Percentiles rank a stretch among this genome's conserved stretches.
Conservation (phyloP, 2,329 filamentous ascomycete species). For the Colletotrichum magnum region DNA sequence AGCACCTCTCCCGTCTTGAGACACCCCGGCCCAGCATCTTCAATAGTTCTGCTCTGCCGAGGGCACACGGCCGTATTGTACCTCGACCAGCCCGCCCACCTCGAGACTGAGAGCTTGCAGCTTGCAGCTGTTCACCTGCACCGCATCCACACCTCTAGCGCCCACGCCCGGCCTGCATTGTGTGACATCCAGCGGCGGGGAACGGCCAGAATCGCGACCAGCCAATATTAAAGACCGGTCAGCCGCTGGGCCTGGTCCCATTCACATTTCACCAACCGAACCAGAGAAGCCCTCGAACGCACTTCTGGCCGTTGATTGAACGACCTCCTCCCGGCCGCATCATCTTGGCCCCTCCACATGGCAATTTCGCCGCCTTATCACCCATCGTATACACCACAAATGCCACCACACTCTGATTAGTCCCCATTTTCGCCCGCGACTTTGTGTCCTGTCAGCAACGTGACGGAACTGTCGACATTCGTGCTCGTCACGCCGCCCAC, state of each 20-base stretch:
- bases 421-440: neutral
- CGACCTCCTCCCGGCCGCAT: constrained; percentile 29
- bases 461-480: constrained; percentile 30
- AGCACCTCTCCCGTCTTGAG: constrained; percentile 44
- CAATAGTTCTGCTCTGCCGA: constrained; percentile 34
- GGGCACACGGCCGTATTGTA: constrained; percentile 10
- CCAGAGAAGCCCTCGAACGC: constrained; percentile 37
- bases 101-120: constrained; percentile 30
- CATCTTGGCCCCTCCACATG: constrained; percentile 46
- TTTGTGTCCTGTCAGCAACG: constrained; percentile 32
- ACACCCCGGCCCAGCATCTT: constrained; percentile 22
- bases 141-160: constrained; percentile 46
- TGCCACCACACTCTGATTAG: constrained; percentile 27
- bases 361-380: constrained; percentile 47
- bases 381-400: constrained; percentile 30
- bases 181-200: constrained; percentile 56
- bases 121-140: constrained; percentile 38
- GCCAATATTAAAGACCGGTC: constrained; percentile 69
- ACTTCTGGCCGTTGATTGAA: constrained; percentile 45
- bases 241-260: constrained; percentile 57
- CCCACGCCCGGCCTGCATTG: constrained; percentile 45
- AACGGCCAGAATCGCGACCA: constrained; percentile 53
- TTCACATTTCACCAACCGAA: constrained; percentile 43
- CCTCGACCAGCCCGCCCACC: constrained; percentile 13
- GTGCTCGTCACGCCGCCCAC: constrained; percentile 25